Evolutionary conservation across 2,329 filamentous ascomycete genomes (phyloP), one percentile per base, ranked within the genome.

Genomic region (Ceratocystis colombiana): DNA sequence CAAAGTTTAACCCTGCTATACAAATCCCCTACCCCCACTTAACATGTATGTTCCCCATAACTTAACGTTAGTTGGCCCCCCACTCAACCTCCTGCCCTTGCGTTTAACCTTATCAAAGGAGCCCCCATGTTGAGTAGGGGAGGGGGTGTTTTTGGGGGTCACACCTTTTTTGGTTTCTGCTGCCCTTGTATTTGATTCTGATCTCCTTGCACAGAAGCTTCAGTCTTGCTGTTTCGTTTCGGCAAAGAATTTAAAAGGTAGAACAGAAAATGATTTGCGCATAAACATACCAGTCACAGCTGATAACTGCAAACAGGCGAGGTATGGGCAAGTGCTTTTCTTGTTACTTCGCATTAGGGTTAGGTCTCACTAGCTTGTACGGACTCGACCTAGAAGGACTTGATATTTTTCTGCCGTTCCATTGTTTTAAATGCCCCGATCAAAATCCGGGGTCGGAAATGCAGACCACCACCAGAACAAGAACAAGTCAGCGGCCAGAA

Each of bases 61-160:
- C 12, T 25, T 30, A 30, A 30, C 53, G 5, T 30, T 33, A 15
- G 17, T 7, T 53, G 12, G 7, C n/a, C 55, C 25, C 28, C 55
- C 25, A 59, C 53, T 28, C 53, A 59, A 37, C 50, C 17, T 8
- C 12, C 10, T 59, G 28, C 53, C 53, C 53, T 59, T 59, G 53
- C 53, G 28, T 33, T 59, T 59, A 59, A 59, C 53, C 53, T 59
- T 59, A 33, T 59, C 28, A 30, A 59, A 25, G 3, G 25, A 25
- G 12, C 28, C 33, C 5, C 28, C 22, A 57, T 59, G 25, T 37
- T 33, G 7, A 15, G 48, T 25, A n/a, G 15, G 28, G 37, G 37
- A 41, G 37, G 37, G 37, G 8, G 37, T 41, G 37, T 41, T 41
- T 41, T 41, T 41, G 37, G 8, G 37, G 37, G 37, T 41, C 37